A percentile compares a stretch with the other conserved stretches of the same genome.
Evolutionary conservation across 2,329 filamentous ascomycete genomes (phyloP).

Genomic region (Talaromyces amestolkiae): DNA sequence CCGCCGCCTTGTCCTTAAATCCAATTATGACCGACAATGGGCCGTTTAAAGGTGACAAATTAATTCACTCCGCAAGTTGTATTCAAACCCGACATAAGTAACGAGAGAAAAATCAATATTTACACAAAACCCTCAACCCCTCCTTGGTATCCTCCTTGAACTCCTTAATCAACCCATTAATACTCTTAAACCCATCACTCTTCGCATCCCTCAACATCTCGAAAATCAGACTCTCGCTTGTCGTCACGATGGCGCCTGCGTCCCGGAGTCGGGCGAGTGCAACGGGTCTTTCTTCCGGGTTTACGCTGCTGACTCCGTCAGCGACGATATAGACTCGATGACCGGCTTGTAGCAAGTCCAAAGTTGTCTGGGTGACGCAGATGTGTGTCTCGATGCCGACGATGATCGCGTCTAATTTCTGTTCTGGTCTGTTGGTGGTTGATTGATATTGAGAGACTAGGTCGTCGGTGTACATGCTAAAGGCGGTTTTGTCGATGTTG

Average conservation of each 20-base stretch:
- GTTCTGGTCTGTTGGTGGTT: conserved; percentile 20
- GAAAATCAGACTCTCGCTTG: conserved; percentile 85
- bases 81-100: background rate
- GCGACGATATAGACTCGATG: conserved; percentile 84
- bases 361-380: conserved; percentile 86
- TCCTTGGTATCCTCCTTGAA: conserved; percentile 67
- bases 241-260: conserved; percentile 76
- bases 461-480: conserved; percentile 79
- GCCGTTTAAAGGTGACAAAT: background rate
- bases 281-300: conserved; percentile 74
- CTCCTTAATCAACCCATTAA: conserved; percentile 78
- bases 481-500: conserved; percentile 79
- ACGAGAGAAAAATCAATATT: conserved; percentile 43
- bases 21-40: background rate
- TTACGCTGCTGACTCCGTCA: conserved; percentile 86
- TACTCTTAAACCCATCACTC: conserved; percentile 65
- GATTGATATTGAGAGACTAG: conserved; percentile 47
- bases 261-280: conserved; percentile 72
- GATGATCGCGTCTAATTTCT: conserved; percentile 64
- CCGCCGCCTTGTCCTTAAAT: background rate
- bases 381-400: conserved; percentile 93
- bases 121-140: conserved; percentile 64
- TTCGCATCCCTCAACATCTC: conserved; percentile 82
- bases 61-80: background rate
- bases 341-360: conserved; percentile 72